phyloP scores from a whole-genome alignment of 2,329 filamentous ascomycete genomes.

The Ophidiomyces ophidiicola region DNA sequence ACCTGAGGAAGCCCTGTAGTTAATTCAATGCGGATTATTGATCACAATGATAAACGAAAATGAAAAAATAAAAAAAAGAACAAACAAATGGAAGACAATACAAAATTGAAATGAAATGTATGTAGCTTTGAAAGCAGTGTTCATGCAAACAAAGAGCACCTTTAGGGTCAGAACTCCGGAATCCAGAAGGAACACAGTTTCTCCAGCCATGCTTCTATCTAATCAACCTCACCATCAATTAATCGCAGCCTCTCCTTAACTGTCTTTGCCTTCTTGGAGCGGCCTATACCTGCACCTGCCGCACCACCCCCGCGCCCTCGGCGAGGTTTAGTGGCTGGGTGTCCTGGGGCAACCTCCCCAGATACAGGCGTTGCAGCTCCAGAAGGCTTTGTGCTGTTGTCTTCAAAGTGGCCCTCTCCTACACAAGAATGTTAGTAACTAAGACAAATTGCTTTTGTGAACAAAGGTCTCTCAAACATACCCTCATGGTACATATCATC shows the following conservation, averaged over 20 bases:
- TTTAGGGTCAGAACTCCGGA: not conserved
- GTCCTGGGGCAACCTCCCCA: conserved; percentile 30
- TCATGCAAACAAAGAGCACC: not conserved
- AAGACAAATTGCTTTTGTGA: conserved; percentile 11
- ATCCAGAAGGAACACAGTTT: conserved; percentile 7
- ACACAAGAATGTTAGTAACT: conserved; percentile 19
- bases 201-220: not conserved
- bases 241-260: conserved; percentile 36
- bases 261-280: conserved; percentile 50
- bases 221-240: conserved; percentile 16
- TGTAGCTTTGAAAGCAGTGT: too few species aligned
- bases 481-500: conserved; percentile 99
- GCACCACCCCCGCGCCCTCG: conserved; percentile 41
- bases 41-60: too few species aligned
- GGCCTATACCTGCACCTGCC: conserved; percentile 46
- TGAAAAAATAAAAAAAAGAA: too few species aligned
- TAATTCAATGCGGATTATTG: too few species aligned
- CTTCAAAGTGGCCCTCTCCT: conserved; percentile 97
- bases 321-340: conserved; percentile 41
- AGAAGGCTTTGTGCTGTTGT: conserved; percentile 65
- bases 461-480: conserved; percentile 40
- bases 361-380: conserved; percentile 69
- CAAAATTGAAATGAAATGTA: too few species aligned
- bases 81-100: too few species aligned
- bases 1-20: too few species aligned